These are phyloP conservation scores for Bretschneidera sinensis DNA, from an alignment of 345 rosid species.

Conservation along the genomic window DNA sequence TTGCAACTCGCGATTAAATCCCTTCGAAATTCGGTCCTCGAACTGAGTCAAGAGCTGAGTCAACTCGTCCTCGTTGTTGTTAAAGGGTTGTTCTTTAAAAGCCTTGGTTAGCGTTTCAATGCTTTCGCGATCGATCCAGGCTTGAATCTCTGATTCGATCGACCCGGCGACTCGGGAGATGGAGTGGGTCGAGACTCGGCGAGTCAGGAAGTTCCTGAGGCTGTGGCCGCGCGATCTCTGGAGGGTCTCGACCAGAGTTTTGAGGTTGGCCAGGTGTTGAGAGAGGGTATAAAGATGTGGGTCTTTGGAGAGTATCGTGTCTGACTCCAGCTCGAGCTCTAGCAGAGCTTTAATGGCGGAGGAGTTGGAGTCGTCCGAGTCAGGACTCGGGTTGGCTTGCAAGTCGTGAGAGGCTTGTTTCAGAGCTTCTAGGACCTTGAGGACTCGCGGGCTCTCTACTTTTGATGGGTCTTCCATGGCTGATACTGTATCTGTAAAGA, in stretches of 20 bases:
- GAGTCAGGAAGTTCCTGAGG: conserved; percentile 45
- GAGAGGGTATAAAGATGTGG: conserved; percentile 48
- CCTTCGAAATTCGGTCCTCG: conserved; percentile 39
- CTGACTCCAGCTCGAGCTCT: conserved; percentile 59
- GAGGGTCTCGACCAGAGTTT: conserved; percentile 35
- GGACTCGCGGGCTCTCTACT: conserved; percentile 23
- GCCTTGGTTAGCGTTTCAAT: conserved; percentile 33
- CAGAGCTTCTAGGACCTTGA: conserved; percentile 56
- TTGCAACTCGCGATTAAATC: conserved; percentile 53
- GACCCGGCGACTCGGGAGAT: conserved; percentile 65
- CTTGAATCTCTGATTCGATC: conserved; percentile 59
- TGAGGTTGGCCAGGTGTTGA: conserved; percentile 41
- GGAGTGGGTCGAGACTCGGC: conserved; percentile 47
- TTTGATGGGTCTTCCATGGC: conserved; percentile 25
- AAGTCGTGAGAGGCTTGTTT: conserved; percentile 60
- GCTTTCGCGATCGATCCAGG: conserved; percentile 71
- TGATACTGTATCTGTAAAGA: not conserved
- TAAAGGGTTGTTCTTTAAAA: conserved; percentile 21
- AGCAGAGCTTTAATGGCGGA: conserved; percentile 52
- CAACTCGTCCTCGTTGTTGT: conserved; percentile 37
- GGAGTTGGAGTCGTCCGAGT: conserved; percentile 29
- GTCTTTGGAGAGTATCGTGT: conserved; percentile 47
- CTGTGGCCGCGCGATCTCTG: conserved; percentile 29
- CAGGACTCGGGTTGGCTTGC: conserved; percentile 35
- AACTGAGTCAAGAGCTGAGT: conserved; percentile 35